phyloP scores from a whole-genome alignment of 805 yeast species.

The Pichia exigua region DNA sequence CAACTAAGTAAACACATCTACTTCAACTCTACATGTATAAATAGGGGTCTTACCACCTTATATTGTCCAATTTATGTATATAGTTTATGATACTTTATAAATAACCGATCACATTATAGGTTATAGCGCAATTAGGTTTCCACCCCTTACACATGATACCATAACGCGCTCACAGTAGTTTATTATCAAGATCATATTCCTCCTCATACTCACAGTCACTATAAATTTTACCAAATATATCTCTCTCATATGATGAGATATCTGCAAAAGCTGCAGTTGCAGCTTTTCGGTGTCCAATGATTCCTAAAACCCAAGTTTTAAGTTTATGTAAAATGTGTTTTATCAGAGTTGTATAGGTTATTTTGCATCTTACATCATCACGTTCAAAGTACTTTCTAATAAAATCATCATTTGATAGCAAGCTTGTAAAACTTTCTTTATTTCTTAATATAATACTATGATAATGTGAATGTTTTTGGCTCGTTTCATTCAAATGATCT shows the following conservation, averaged over 20 bases:
- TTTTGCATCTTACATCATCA: neutral
- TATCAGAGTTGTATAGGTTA: neutral
- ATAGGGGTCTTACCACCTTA: too few relatives aligned
- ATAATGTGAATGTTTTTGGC: neutral
- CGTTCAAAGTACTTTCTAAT: neutral
- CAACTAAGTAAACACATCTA: too few relatives aligned
- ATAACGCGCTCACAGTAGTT: neutral
- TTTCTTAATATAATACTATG: neutral
- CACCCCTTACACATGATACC: neutral
- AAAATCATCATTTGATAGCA: constrained; percentile 1
- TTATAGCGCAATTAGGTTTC: too few relatives aligned
- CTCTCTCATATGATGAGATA: neutral
- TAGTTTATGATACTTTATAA: too few relatives aligned
- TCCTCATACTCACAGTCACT: neutral
- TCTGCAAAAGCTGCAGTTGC: neutral
- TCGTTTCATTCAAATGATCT: neutral
- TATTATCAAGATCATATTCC: constrained; percentile 7
- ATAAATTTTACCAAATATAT: constrained; percentile 8
- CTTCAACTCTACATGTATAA: too few relatives aligned
- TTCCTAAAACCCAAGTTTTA: constrained; percentile 1
- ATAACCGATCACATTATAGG: too few relatives aligned
- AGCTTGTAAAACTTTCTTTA: constrained; percentile 5
- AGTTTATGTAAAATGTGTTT: constrained; percentile 2
- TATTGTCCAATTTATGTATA: too few relatives aligned
- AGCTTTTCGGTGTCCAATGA: neutral